Evolutionary conservation across 2,329 filamentous ascomycete species (phyloP).

Genomic region (Paraconiothyrium sp.): DNA sequence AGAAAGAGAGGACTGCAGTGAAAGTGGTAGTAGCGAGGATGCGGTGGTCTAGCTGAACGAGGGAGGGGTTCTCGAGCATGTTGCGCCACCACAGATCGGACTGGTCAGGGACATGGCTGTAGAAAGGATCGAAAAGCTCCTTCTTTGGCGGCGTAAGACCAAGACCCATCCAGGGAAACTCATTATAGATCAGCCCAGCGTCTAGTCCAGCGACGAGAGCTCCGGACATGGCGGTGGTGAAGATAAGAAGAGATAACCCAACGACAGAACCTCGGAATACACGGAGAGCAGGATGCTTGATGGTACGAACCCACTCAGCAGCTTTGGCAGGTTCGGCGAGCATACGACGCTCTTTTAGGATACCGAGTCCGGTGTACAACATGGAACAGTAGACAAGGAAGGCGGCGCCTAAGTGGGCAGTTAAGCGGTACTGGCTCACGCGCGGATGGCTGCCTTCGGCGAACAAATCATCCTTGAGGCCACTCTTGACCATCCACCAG

Average conservation of each 20-base stretch:
- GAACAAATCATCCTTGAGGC: slow-evolving; percentile 94
- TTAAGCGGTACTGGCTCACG: slow-evolving; percentile 92
- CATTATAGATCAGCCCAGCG: slow-evolving; percentile 97
- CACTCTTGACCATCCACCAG: slow-evolving; percentile 99
- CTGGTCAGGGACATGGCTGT: slow-evolving; percentile 78
- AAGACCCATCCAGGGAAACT: slow-evolving; percentile 94
- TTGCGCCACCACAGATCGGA: slow-evolving; percentile 96
- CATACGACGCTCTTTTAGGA: slow-evolving; percentile 80
- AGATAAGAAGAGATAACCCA: slow-evolving; percentile 78
- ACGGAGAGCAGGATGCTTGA: slow-evolving; percentile 72
- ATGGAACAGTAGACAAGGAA: slow-evolving; percentile 95
- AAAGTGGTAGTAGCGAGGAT: slow-evolving; percentile 92
- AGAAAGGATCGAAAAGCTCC: slow-evolving; percentile 87
- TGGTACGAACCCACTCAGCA: slow-evolving; percentile 66
- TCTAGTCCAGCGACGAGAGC: slow-evolving; percentile 94
- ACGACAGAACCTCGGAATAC: slow-evolving; percentile 78
- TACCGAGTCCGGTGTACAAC: slow-evolving; percentile 85
- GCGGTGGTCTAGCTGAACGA: slow-evolving; percentile 95
- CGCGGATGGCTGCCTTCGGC: slow-evolving; percentile 88
- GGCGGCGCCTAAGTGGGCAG: slow-evolving; percentile 87
- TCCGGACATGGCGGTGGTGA: slow-evolving; percentile 91
- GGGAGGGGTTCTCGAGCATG: slow-evolving; percentile 93
- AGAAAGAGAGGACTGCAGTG: slow-evolving; percentile 79
- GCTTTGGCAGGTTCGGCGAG: slow-evolving; percentile 73
- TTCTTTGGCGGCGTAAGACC: slow-evolving; percentile 81